Conservation (phyloP, 495 filamentous ascomycete species). For the Elasticomyces elasticus region DNA sequence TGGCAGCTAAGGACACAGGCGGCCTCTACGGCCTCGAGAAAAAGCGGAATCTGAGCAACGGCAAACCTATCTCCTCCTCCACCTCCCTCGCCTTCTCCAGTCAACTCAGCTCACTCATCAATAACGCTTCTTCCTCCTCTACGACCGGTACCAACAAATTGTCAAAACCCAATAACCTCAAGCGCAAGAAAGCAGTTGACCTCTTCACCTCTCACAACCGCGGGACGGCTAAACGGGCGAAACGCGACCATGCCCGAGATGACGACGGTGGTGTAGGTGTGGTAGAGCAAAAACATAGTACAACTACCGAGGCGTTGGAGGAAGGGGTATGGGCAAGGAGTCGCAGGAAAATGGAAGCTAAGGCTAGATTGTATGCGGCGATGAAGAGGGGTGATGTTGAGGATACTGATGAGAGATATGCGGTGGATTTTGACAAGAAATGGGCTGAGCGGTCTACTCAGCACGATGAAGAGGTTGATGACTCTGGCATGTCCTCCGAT, state of each 20-base stretch:
- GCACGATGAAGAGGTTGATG: conserved; percentile 20
- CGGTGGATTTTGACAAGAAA: conserved; percentile 91
- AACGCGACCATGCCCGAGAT: conserved; percentile 37
- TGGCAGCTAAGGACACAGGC: conserved; percentile 38
- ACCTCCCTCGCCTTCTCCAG: conserved; percentile 71
- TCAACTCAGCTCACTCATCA: conserved; percentile 51
- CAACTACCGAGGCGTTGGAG: conserved; percentile 35
- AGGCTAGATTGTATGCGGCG: conserved; percentile 70
- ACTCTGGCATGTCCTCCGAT: conserved; percentile 33
- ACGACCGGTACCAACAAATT: conserved; percentile 40
- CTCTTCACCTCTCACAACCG: conserved; percentile 61
- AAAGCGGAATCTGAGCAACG: conserved; percentile 41
- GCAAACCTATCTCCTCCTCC: conserved; percentile 54
- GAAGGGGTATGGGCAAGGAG: conserved; percentile 47
- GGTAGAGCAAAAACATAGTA: conserved; percentile 31
- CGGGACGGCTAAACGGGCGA: conserved; percentile 54
- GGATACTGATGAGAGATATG: conserved; percentile 45
- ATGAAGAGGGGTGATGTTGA: conserved; percentile 66
- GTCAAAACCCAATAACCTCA: conserved; percentile 57
- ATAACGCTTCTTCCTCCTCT: conserved; percentile 1
- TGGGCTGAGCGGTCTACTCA: conserved; percentile 61
- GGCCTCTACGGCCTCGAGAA: conserved; percentile 69
- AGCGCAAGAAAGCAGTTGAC: too few species aligned
- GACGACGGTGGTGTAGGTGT: too few species aligned
- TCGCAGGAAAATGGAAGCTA: conserved; percentile 73